Conservation (phyloP, 2,329 filamentous ascomycete species). For the Dothistroma septosporum region DNA sequence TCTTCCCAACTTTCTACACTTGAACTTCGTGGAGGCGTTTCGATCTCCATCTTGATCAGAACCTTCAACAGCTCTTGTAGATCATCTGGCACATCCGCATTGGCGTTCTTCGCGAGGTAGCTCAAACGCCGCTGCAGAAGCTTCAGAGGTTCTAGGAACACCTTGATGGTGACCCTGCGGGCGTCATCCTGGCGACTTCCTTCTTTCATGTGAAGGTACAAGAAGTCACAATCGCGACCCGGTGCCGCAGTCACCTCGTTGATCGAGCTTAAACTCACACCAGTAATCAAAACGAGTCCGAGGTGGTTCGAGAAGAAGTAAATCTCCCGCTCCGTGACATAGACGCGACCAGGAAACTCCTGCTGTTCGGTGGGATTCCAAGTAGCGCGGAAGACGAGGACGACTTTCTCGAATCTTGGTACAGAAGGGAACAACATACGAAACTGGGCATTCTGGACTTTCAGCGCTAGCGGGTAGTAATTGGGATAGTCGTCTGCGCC, state of each 20-base stretch:
- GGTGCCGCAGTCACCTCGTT: constrained; percentile 85
- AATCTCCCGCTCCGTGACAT: constrained; percentile 79
- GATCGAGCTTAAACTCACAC: constrained; percentile 69
- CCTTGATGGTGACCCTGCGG: constrained; percentile 79
- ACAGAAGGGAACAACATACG: constrained; percentile 83
- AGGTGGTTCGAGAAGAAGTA: constrained; percentile 97
- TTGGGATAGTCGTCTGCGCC: constrained; percentile 59
- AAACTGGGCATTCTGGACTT: constrained; percentile 87
- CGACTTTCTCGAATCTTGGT: constrained; percentile 70
- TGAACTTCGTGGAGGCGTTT: constrained; percentile 58
- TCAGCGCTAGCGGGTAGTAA: constrained; percentile 70
- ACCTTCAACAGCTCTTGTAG: constrained; percentile 67
- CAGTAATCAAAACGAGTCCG: constrained; percentile 80
- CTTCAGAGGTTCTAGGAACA: constrained; percentile 81
- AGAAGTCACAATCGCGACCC: constrained; percentile 86
- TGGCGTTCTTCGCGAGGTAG: constrained; percentile 75
- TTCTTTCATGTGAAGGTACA: constrained; percentile 73
- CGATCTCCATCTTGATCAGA: constrained; percentile 69
- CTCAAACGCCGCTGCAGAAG: constrained; percentile 81
- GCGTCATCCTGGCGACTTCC: constrained; percentile 59
- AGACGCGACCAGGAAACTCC: constrained; percentile 79
- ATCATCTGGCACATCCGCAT: constrained; percentile 64
- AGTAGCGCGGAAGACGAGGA: constrained; percentile 87
- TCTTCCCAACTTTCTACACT: constrained; percentile 89
- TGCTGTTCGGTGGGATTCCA: constrained; percentile 76